phyloP scores from a whole-genome alignment of 2,329 filamentous ascomycete species.

The Ceratocystis papillata region DNA sequence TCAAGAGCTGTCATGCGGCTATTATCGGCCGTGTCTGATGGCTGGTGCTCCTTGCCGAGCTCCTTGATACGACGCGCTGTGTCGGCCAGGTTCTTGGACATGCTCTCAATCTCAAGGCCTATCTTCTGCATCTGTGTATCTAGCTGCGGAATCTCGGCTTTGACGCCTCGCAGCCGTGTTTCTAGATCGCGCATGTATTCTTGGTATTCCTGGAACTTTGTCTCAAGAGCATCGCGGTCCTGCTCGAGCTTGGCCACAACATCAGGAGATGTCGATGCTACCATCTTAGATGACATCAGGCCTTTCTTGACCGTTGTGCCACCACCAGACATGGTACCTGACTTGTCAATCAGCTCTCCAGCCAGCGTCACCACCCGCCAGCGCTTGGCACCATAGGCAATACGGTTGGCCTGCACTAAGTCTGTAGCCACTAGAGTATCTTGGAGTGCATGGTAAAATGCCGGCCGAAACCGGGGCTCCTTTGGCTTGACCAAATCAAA shows the following conservation, averaged over 20 bases:
- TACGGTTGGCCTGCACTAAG: conserved; percentile 89
- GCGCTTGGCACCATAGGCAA: conserved; percentile 83
- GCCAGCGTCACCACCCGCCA: conserved; percentile 96
- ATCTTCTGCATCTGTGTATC: conserved; percentile 91
- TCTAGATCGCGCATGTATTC: conserved; percentile 75
- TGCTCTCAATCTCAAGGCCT: conserved; percentile 75
- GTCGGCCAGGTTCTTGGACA: conserved; percentile 72
- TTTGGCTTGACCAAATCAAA: conserved; percentile 90
- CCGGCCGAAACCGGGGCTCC: conserved; percentile 73
- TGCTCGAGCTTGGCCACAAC: conserved; percentile 78
- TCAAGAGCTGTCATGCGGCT: conserved; percentile 60
- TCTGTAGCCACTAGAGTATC: conserved; percentile 91
- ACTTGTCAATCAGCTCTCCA: conserved; percentile 93
- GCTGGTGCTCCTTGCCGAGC: conserved; percentile 66
- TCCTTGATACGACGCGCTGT: conserved; percentile 77
- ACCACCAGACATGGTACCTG: conserved; percentile 97
- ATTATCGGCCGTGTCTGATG: conserved; percentile 64
- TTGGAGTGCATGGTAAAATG: conserved; percentile 91
- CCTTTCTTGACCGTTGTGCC: conserved; percentile 82
- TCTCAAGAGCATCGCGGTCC: conserved; percentile 75
- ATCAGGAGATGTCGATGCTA: conserved; percentile 76
- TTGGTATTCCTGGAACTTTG: conserved; percentile 73
- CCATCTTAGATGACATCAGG: conserved; percentile 91
- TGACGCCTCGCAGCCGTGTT: conserved; percentile 57
- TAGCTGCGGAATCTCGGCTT: conserved; percentile 67